phyloP scores from a whole-genome alignment of 306 rosid genomes.

The Hippophae tibetana region DNA sequence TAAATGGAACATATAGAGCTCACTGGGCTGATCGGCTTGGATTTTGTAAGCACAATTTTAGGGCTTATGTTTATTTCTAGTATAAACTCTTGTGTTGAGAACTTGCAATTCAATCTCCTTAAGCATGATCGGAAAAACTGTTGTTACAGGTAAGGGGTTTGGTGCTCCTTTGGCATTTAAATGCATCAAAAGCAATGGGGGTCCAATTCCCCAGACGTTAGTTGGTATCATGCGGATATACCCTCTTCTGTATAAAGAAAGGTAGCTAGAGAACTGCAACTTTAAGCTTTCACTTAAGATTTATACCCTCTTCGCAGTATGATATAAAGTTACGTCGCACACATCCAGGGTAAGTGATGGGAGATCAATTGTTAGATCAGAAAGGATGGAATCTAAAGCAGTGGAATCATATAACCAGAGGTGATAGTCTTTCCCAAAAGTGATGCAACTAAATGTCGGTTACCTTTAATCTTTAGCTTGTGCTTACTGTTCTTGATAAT shows the following conservation, averaged over 20 bases:
- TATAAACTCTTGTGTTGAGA: background rate
- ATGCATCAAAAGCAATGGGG: constrained; percentile 72
- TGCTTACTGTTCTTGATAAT: background rate
- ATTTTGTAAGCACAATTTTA: constrained; percentile 50
- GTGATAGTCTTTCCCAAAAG: constrained; percentile 25
- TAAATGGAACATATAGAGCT: constrained; percentile 85
- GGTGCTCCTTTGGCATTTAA: constrained; percentile 81
- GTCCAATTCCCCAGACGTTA: constrained; percentile 71
- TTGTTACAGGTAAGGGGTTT: constrained; percentile 43
- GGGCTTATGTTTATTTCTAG: constrained; percentile 3
- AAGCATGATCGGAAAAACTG: constrained; percentile 15
- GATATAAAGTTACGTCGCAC: constrained; percentile 6
- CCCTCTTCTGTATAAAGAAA: constrained; percentile 80
- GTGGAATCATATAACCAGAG: constrained; percentile 54
- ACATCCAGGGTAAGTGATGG: constrained; percentile 58
- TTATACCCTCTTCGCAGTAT: background rate
- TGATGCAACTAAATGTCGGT: constrained; percentile 4
- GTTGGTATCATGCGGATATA: constrained; percentile 68
- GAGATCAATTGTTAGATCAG: constrained; percentile 64
- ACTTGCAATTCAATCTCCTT: constrained; percentile 3
- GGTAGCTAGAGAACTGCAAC: constrained; percentile 32
- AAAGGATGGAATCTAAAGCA: constrained; percentile 60
- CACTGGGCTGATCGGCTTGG: constrained; percentile 86
- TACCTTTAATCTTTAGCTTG: background rate
- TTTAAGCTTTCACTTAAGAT: background rate